phyloP scores from a whole-genome alignment of 805 yeast species.

The Candida ipomoeae region DNA sequence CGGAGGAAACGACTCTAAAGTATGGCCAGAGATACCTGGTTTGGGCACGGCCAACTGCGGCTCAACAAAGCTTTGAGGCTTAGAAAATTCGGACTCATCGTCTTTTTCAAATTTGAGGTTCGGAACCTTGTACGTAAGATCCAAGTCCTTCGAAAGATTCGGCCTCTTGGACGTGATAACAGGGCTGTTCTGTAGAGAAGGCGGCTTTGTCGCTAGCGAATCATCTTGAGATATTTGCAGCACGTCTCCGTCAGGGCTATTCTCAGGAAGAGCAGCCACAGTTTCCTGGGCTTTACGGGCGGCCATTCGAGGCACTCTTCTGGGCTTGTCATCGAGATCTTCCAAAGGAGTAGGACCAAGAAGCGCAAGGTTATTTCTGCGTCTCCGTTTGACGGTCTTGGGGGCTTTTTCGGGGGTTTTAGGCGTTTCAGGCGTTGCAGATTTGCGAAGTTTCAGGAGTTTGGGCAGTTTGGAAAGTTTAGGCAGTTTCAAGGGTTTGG shows the following conservation, averaged over 20 bases:
- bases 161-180: constrained; percentile 7
- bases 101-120: constrained; percentile 2
- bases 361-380: not conserved
- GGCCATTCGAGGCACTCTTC: constrained; percentile 1
- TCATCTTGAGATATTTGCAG: too few species aligned
- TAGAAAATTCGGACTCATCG: too few species aligned
- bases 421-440: not conserved
- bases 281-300: constrained; percentile 1
- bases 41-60: constrained; percentile 53
- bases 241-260: not conserved
- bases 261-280: constrained; percentile 1
- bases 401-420: not conserved
- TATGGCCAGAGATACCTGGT: constrained; percentile 67
- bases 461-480: not conserved
- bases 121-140: constrained; percentile 5
- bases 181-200: constrained; percentile 9
- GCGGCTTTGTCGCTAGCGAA: not conserved
- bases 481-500: not conserved
- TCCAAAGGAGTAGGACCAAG: not conserved
- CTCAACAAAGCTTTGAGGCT: constrained; percentile 41
- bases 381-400: not conserved
- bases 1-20: constrained; percentile 67
- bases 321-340: not conserved
- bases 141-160: constrained; percentile 2
- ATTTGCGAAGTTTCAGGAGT: not conserved